A percentile compares a stretch with the other conserved stretches of the same genome.
Evolutionary conservation across 2,329 filamentous ascomycete species (phyloP).

Genomic region (Trichoderma hamatum): DNA sequence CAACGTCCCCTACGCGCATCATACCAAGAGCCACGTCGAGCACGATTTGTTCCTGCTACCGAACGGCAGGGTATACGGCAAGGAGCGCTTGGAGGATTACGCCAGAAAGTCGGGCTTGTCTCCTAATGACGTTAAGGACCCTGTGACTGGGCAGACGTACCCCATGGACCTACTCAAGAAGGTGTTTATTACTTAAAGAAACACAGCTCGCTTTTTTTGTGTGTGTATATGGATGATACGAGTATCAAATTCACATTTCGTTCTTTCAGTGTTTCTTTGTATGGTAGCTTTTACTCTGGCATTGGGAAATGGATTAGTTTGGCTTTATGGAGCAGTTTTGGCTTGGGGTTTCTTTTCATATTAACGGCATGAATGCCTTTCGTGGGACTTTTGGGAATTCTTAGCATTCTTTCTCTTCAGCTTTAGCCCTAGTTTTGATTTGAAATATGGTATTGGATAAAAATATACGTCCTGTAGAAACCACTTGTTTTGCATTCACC

Average conservation of each 20-base stretch:
- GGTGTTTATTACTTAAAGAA: constrained; percentile 78
- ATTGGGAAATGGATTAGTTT: background rate
- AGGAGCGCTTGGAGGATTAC: constrained; percentile 71
- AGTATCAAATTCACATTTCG: background rate
- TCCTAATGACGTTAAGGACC: constrained; percentile 71
- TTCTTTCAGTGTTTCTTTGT: background rate
- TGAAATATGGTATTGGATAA: background rate
- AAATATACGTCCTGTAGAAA: background rate
- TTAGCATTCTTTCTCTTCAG: background rate
- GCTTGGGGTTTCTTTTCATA: background rate
- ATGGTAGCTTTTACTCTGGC: background rate
- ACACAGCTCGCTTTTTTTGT: background rate
- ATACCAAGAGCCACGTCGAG: constrained; percentile 92
- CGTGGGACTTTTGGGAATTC: background rate
- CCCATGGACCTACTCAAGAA: constrained; percentile 69
- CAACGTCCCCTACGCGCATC: constrained; percentile 90
- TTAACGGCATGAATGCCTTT: background rate
- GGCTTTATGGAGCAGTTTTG: background rate
- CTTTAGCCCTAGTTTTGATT: background rate
- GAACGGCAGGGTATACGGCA: constrained; percentile 83
- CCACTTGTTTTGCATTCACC: background rate
- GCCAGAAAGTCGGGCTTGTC: constrained; percentile 77
- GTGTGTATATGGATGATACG: background rate
- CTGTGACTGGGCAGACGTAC: constrained; percentile 73
- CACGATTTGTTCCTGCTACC: constrained; percentile 84